A percentile compares a stretch with the other conserved stretches of the same genome.
phyloP scores from a whole-genome alignment of 129 eudicot species.

The Flaveria robusta region DNA sequence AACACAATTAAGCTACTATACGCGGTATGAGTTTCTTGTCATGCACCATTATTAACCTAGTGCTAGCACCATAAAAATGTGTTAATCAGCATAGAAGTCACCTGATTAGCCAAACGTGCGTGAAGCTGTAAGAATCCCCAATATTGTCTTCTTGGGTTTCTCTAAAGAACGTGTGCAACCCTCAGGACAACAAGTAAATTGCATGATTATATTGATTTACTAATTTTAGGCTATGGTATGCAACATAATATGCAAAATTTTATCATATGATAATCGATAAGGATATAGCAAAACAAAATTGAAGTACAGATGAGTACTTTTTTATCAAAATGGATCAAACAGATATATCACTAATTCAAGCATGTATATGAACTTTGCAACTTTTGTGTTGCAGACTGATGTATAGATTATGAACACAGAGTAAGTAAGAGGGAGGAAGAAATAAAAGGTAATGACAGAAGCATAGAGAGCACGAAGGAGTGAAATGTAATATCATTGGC shows the following conservation, averaged over 20 bases:
- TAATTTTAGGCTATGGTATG: neutral
- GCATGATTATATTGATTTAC: neutral
- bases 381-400: neutral
- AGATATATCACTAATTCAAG: neutral
- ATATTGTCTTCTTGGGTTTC: no score
- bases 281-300: neutral
- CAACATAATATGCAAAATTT: no score
- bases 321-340: neutral
- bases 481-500: constrained; percentile 32
- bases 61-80: neutral
- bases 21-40: neutral
- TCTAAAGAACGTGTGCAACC: no score
- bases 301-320: neutral
- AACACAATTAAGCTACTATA: neutral
- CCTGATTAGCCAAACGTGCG: neutral
- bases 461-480: constrained; percentile 71
- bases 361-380: constrained; percentile 3
- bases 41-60: neutral
- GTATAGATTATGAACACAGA: neutral
- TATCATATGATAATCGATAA: neutral
- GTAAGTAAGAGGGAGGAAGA: neutral
- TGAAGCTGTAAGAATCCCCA: neutral
- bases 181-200: neutral
- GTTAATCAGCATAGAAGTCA: neutral
- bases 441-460: constrained; percentile 64